phyloP scores from a whole-genome alignment of 2,329 filamentous ascomycete genomes.

The Aspergillus aculeatus region DNA sequence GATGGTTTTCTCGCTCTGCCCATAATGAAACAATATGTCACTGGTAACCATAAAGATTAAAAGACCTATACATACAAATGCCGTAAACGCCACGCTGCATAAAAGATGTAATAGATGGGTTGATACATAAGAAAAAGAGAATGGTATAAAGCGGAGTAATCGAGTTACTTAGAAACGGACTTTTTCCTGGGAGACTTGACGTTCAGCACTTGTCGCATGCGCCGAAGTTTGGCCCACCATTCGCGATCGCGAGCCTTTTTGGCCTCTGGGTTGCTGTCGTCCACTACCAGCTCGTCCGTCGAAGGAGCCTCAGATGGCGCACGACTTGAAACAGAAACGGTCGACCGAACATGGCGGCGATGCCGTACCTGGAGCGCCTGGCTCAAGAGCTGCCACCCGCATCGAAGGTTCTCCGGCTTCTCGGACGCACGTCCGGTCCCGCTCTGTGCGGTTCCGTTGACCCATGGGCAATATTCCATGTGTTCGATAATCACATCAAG shows the following conservation, averaged over 20 bases:
- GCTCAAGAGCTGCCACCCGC: conserved; percentile 48
- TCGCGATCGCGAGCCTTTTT: conserved; percentile 66
- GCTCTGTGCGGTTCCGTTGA: conserved; percentile 63
- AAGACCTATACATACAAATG: not conserved
- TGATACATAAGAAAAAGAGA: not conserved
- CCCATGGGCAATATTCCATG: conserved; percentile 82
- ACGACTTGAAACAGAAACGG: conserved; percentile 27
- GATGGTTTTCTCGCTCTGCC: too few relatives aligned
- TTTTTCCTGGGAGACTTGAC: conserved; percentile 58
- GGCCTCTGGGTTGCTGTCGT: conserved; percentile 42
- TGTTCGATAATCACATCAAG: conserved; percentile 72
- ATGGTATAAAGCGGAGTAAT: not conserved
- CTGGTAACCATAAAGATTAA: not conserved
- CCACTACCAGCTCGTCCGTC: conserved; percentile 23
- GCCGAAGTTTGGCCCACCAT: conserved; percentile 68
- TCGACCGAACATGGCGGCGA: conserved; percentile 32
- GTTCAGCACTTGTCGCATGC: conserved; percentile 70
- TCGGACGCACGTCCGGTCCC: conserved; percentile 34
- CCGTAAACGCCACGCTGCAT: conserved; percentile 20
- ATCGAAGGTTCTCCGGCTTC: conserved; percentile 35
- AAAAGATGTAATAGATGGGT: not conserved
- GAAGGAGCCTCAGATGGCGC: conserved; percentile 28
- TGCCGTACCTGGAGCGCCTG: conserved; percentile 44
- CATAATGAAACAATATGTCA: too few relatives aligned
- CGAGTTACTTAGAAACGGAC: conserved; percentile 12